These are phyloP conservation scores for Penicillium cosmopolitanum DNA, from an alignment of 495 filamentous ascomycete genomes.

Conservation along the genomic window DNA sequence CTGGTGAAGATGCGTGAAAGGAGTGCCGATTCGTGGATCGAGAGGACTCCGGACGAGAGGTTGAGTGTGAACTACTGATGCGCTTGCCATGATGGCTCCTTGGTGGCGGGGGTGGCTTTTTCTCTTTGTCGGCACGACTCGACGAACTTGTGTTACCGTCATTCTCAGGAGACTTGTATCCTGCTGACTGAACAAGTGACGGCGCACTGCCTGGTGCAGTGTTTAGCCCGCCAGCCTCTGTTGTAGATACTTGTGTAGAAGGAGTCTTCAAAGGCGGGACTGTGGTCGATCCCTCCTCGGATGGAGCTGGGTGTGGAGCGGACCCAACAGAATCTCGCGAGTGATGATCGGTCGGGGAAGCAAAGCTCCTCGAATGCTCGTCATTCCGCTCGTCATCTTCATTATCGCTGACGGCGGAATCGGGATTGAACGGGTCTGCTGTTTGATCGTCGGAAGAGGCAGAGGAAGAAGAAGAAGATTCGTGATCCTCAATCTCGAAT, in stretches of 20 bases:
- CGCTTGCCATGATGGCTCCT: slow-evolving; percentile 69
- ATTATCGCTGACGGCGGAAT: slow-evolving; percentile 31
- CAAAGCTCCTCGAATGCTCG: slow-evolving; percentile 10
- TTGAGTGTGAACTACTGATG: slow-evolving; percentile 49
- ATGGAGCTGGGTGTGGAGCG: slow-evolving; percentile 38
- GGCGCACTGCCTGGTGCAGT: slow-evolving; percentile 9
- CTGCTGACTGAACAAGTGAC: slow-evolving; percentile 26
- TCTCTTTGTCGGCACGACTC: slow-evolving; percentile 33
- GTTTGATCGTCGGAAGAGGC: slow-evolving; percentile 34
- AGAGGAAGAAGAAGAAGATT: slow-evolving; percentile 23
- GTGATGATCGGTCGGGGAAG: slow-evolving; percentile 28
- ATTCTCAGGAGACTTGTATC: slow-evolving; percentile 35
- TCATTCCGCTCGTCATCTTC: slow-evolving; percentile 18
- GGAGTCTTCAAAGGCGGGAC: slow-evolving; percentile 15
- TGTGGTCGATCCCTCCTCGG: slow-evolving; percentile 25
- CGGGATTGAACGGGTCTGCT: slow-evolving; percentile 37
- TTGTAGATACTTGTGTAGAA: slow-evolving; percentile 7
- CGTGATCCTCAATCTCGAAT: slow-evolving; percentile 27
- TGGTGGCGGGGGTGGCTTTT: slow-evolving; percentile 60
- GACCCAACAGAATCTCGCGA: slow-evolving; percentile 24
- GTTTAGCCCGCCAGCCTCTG: slow-evolving; percentile 12
- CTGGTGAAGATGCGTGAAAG: slow-evolving; percentile 31
- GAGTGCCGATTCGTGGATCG: slow-evolving; percentile 35
- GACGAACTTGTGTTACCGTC: slow-evolving; percentile 42
- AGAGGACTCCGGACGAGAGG: slow-evolving; percentile 29